phyloP scores from a whole-genome alignment of 108 stramenopile genomes.

The Cylindrotheca closterium region DNA sequence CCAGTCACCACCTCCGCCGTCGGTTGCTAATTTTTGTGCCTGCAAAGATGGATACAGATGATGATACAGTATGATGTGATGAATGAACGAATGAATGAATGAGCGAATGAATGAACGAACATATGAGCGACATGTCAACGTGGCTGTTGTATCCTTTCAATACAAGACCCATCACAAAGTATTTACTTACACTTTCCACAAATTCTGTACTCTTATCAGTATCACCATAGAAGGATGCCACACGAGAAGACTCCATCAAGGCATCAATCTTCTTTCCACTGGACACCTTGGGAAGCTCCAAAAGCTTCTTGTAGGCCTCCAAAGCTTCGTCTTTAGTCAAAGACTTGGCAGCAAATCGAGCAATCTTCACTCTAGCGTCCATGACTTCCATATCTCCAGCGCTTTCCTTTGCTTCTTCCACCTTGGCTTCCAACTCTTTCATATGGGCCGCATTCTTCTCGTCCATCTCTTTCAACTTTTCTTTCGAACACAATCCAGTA shows the following conservation, averaged over 20 bases:
- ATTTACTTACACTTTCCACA: conserved; percentile 58
- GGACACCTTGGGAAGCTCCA: conserved; percentile 84
- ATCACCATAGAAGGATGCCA: conserved; percentile 86
- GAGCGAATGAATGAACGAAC: too few relatives aligned
- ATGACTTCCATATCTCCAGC: conserved; percentile 98
- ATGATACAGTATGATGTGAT: too few relatives aligned
- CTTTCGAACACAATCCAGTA: conserved; percentile 28
- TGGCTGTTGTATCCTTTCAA: not conserved
- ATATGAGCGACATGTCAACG: conserved; percentile 1
- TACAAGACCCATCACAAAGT: conserved; percentile 1
- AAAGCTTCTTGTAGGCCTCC: conserved; percentile 78
- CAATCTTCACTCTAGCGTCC: conserved; percentile 84
- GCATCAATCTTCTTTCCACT: conserved; percentile 97
- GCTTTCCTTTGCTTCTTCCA: conserved; percentile 84
- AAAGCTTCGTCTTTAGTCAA: conserved; percentile 78
- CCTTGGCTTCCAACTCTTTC: conserved; percentile 45
- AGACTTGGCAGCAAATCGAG: conserved; percentile 86
- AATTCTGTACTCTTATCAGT: conserved; percentile 53
- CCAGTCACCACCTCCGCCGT: conserved; percentile 96
- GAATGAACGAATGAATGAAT: too few relatives aligned
- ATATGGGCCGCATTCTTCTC: conserved; percentile 44
- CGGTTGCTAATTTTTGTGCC: conserved; percentile 70
- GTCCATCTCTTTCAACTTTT: conserved; percentile 39
- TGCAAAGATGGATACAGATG: conserved; percentile 7
- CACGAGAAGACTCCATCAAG: conserved; percentile 85